Evolutionary conservation across 345 rosid genomes (phyloP).

Genomic region (Fremontodendron californicum): DNA sequence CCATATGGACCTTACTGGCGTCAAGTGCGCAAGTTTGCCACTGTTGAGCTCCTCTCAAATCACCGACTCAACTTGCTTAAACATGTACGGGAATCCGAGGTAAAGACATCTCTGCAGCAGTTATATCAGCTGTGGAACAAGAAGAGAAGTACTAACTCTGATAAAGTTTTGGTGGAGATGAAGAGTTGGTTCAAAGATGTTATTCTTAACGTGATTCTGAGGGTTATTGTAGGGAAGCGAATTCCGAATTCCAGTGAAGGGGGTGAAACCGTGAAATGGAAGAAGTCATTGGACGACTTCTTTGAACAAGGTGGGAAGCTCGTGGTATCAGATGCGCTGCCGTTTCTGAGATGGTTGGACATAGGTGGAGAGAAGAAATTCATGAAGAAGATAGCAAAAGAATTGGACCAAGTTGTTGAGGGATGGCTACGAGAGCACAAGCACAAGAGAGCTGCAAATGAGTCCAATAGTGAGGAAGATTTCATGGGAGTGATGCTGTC

Average conservation of each 20-base stretch:
- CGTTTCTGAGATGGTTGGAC: constrained; percentile 28
- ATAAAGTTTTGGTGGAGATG: constrained; percentile 28
- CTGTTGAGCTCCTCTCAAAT: constrained; percentile 32
- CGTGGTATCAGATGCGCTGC: constrained; percentile 30
- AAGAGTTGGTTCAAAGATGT: constrained; percentile 30
- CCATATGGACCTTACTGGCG: constrained; percentile 39
- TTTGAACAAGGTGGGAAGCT: constrained; percentile 21
- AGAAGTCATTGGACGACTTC: neutral
- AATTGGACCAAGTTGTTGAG: constrained; percentile 19
- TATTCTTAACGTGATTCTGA: constrained; percentile 26
- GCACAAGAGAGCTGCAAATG: neutral
- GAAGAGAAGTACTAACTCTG: neutral
- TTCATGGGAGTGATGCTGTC: constrained; percentile 37
- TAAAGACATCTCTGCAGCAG: neutral
- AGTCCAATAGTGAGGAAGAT: neutral
- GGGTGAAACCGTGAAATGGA: constrained; percentile 3
- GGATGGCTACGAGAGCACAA: constrained; percentile 35
- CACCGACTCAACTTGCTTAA: constrained; percentile 25
- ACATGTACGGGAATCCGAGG: constrained; percentile 19
- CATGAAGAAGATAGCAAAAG: constrained; percentile 29
- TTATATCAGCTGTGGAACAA: neutral
- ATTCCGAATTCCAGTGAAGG: neutral
- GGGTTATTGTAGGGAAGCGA: constrained; percentile 24
- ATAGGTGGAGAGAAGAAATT: constrained; percentile 26
- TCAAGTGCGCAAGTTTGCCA: constrained; percentile 24